phyloP scores from a whole-genome alignment of 768 basidiomycete species.

The Boletales sp. region DNA sequence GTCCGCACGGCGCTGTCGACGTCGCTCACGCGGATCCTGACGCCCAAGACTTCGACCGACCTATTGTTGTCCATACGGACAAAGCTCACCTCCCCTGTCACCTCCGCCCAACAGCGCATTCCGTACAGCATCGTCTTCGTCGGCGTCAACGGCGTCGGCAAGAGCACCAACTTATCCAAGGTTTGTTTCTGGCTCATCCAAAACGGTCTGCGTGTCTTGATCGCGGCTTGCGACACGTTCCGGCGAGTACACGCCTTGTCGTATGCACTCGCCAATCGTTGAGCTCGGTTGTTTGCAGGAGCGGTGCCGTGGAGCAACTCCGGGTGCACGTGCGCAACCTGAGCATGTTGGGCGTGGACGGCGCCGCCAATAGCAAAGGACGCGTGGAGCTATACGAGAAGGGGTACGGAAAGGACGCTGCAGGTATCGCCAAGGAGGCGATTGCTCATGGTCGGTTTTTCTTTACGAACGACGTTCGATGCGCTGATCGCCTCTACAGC shows the following conservation, averaged over 20 bases:
- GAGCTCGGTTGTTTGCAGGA: slow-evolving; percentile 41
- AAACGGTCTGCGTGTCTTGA: slow-evolving; percentile 88
- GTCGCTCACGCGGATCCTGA: slow-evolving; percentile 88
- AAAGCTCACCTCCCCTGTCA: slow-evolving; percentile 71
- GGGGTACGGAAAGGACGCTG: slow-evolving; percentile 99
- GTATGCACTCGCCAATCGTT: neutral
- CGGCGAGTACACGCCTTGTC: slow-evolving; percentile 42
- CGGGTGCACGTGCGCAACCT: slow-evolving; percentile 95
- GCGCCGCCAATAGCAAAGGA: slow-evolving; percentile 63
- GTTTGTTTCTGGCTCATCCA: slow-evolving; percentile 99
- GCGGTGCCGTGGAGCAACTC: slow-evolving; percentile 96
- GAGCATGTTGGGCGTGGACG: slow-evolving; percentile 74
- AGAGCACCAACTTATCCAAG: slow-evolving; percentile 96
- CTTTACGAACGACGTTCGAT: neutral
- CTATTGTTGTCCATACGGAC: slow-evolving; percentile 88
- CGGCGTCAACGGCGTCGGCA: slow-evolving; percentile 98
- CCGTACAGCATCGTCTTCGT: slow-evolving; percentile 96
- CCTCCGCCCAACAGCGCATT: slow-evolving; percentile 71
- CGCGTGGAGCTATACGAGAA: slow-evolving; percentile 92
- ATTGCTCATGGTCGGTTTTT: slow-evolving; percentile 71
- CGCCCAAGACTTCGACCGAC: slow-evolving; percentile 97
- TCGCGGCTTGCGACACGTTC: slow-evolving; percentile 99
- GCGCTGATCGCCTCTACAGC: slow-evolving; percentile 41
- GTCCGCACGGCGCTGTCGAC: slow-evolving; percentile 80
- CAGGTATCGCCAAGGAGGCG: slow-evolving; percentile 95